Base-by-base conservation (phyloP, 352 stramenopile species). In the Thraustochytrium sp. region DNA sequence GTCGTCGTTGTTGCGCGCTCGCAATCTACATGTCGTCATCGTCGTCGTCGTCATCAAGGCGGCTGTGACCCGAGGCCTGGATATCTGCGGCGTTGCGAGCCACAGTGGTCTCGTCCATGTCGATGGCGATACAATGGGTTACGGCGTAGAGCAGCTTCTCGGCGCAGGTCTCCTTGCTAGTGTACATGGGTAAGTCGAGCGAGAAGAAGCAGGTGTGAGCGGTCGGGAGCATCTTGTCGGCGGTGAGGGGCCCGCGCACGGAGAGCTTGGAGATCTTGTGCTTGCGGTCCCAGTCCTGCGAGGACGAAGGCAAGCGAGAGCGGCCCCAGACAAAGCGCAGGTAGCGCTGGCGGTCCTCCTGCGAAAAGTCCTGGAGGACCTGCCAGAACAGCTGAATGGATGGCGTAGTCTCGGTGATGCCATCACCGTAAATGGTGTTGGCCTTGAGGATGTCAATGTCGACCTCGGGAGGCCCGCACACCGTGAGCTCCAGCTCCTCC, bases 311-410 rank as follows among this genome's bases (percentile, higher is more conserved):
- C 3, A 96, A 82, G 0, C 91, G 90, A 34, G 91, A 93, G 3
- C 93, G 87, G 5, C 92, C 92, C 92, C 92, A 96, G 11, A 96
- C 91, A 73, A 97, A 97, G 0, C 91, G 92, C 40, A 97, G 90
- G 82, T 97, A 97, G 72, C 94, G 90, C 21, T 91, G 91, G 5
- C 92, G 89, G 84, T 97, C 92, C 55, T 94, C 90, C 77, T 97
- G 91, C 2, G 87, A 89, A 84, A 97, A 97, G 48, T 91, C 90
- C 4, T 78, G 88, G 84, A 97, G 91, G 16, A 91, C 90, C 31
- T 94, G 89, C 94, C 93, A 97, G 85, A 97, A 97, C 18, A 95
- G 86, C 85, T 88, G 63, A 31, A 97, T 91, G 0, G 92, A 92
- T 34, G 91, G 86, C 84, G 95, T 91, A 23, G 90, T 88, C 53